phyloP scores from a whole-genome alignment of 2,329 filamentous ascomycete genomes.

The Fulvia fulva region DNA sequence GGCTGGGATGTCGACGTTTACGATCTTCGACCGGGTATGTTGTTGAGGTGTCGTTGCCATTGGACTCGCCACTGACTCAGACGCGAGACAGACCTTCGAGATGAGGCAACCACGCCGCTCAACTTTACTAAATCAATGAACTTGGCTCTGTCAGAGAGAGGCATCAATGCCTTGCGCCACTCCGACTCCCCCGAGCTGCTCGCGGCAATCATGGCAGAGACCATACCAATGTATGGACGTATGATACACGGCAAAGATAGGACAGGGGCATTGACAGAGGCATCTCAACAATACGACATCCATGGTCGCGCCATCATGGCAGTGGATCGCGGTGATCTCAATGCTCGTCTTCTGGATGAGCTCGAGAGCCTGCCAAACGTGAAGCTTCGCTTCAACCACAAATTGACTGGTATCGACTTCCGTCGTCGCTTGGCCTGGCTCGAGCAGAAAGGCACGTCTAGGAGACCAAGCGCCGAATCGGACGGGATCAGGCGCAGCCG shows the following conservation, averaged over 20 bases:
- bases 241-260: conserved; percentile 82
- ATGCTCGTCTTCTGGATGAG: conserved; percentile 77
- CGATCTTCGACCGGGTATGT: conserved; percentile 82
- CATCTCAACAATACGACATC: conserved; percentile 84
- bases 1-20: conserved; percentile 92
- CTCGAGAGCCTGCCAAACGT: conserved; percentile 84
- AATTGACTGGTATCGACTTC: conserved; percentile 87
- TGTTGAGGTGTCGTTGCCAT: neutral
- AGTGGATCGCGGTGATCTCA: conserved; percentile 78
- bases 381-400: conserved; percentile 87
- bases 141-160: conserved; percentile 85
- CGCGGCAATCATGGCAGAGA: conserved; percentile 67
- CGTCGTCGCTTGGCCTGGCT: conserved; percentile 79
- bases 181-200: conserved; percentile 65
- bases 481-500: conserved; percentile 19
- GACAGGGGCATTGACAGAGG: conserved; percentile 65
- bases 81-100: conserved; percentile 74
- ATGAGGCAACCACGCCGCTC: conserved; percentile 74
- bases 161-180: conserved; percentile 79
- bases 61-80: conserved; percentile 10
- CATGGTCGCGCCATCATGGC: conserved; percentile 81
- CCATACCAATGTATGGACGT: conserved; percentile 89
- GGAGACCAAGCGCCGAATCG: conserved; percentile 15
- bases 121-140: conserved; percentile 99
- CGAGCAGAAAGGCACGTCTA: conserved; percentile 46